Conservation (phyloP, 2,329 filamentous ascomycete genomes). For the Penicillium sp. region DNA sequence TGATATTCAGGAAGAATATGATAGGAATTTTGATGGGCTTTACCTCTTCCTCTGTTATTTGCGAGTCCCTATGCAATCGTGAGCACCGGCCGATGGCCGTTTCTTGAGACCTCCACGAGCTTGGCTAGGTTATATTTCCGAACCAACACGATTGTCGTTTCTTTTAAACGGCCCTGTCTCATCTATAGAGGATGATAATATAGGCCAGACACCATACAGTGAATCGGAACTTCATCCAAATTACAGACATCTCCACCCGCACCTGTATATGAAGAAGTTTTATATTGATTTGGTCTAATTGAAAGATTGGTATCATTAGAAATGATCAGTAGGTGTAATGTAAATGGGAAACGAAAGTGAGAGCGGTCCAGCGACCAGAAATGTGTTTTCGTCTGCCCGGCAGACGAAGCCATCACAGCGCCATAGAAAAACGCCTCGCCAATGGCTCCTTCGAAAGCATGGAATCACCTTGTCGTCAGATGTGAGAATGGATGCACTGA, state of each 20-base stretch:
- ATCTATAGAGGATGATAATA: neutral
- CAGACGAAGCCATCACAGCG: conserved; percentile 8
- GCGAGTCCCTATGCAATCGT: too few relatives aligned
- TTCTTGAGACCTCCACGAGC: too few relatives aligned
- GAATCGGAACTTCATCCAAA: neutral
- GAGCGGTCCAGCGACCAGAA: neutral
- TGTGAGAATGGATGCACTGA: neutral
- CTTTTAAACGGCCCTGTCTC: neutral
- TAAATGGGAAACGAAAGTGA: neutral
- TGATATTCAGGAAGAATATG: too few relatives aligned
- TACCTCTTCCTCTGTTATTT: too few relatives aligned
- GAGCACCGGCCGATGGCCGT: too few relatives aligned
- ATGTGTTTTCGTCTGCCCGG: conserved; percentile 9
- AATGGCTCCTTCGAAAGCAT: conserved; percentile 7
- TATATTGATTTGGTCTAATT: neutral
- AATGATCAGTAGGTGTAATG: neutral
- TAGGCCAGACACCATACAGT: neutral
- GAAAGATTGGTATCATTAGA: neutral
- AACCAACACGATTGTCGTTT: neutral
- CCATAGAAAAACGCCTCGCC: conserved; percentile 18
- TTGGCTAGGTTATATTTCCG: too few relatives aligned
- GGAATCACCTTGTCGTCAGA: neutral
- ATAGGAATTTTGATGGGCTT: too few relatives aligned
- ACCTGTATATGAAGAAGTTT: neutral
- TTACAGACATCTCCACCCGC: neutral